Evolutionary conservation across 2,329 filamentous ascomycete genomes (phyloP), one percentile per base, ranked within the genome.

Genomic region (Arthrobotrys sinensis): DNA sequence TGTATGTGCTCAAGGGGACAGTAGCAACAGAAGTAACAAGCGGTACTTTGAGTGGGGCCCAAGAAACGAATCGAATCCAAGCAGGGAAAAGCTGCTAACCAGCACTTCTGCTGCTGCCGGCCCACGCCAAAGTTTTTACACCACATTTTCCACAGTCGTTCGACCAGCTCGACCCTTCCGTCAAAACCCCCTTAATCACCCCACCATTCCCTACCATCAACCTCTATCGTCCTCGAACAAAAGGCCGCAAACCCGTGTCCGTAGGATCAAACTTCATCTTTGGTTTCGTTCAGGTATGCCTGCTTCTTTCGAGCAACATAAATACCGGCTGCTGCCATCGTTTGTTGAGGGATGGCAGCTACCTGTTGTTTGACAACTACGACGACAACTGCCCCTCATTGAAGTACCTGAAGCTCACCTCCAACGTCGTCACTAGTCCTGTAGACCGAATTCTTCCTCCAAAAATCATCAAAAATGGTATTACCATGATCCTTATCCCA

Each of bases 151-250:
- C 55, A 62, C 69, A 80, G 79, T 76, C 79, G 65, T 64, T 76
- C 66, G 69, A 80, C 69, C 76, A 78, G 72, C 70, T 76, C 73
- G 60, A 66, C 36, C 76, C 55, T 68, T 71, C 68, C 40, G 68
- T 45, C 67, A 72, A 50, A 45, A 52, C 38, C 28, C 80, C 80
- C 68, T 77, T 72, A 79, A 80, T 60, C 79, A 77, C 79, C 72
- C 65, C 68, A 69, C 68, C 65, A 71, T 72, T 78, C 57, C 48
- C 62, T 65, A 36, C 40, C 34, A 40, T 55, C 32, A 40, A n/a
- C 21, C 16, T 24, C 40, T 40, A 21, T 64, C 60, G 16, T 63
- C 50, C 43, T 50, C 69, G 40, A 48, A 32, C 48, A 21, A 46
- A 46, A 48, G 16, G n/a, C 28, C 67, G 71, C 66, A 52, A 78